Percentiles rank a stretch among this genome's conserved stretches.
These are phyloP conservation scores for Annulohypoxylon bovei DNA, from an alignment of 495 filamentous ascomycete species.

Conservation along the genomic window DNA sequence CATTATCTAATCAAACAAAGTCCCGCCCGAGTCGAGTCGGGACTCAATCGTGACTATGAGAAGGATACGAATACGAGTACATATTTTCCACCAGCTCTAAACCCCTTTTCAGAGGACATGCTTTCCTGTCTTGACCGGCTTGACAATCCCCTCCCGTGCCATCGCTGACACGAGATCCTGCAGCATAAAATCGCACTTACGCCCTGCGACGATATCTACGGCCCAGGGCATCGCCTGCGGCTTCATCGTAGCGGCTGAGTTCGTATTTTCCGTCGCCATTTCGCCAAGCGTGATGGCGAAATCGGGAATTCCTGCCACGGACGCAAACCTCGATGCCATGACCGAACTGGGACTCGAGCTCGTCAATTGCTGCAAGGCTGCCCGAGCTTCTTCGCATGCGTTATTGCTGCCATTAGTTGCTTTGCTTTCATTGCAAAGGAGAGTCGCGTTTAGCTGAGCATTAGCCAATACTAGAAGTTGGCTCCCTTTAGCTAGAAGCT, in stretches of 20 bases:
- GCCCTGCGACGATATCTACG: neutral
- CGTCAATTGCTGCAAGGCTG: neutral
- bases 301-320: neutral
- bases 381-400: neutral
- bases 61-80: neutral
- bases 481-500: neutral
- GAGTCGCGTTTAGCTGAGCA: neutral
- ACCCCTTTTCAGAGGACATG: neutral
- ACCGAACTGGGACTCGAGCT: neutral
- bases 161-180: neutral
- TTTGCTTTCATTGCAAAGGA: neutral
- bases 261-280: neutral
- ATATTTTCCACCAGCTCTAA: too few species aligned
- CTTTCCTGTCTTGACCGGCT: neutral
- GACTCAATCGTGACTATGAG: neutral
- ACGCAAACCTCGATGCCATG: neutral
- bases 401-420: neutral
- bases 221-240: neutral
- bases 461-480: neutral
- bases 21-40: too few species aligned
- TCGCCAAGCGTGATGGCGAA: neutral
- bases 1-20: neutral
- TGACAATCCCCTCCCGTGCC: neutral
- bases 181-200: neutral
- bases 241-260: neutral